Conservation (phyloP, 495 filamentous ascomycete genomes). For the Thermothielavioides terrestris region DNA sequence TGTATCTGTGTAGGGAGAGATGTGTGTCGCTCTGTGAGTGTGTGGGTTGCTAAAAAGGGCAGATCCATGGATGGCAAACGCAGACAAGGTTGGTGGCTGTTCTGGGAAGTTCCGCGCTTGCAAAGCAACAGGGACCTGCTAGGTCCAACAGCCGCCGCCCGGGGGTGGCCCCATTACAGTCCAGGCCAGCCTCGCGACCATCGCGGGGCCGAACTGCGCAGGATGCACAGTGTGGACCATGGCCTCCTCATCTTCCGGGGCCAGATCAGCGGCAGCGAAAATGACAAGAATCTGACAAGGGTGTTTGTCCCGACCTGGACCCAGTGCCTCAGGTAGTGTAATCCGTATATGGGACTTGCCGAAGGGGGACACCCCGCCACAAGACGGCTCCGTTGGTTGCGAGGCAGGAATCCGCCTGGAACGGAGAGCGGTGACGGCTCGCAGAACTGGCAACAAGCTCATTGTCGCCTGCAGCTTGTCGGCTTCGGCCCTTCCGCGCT, state of each 20-base stretch:
- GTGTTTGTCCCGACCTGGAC: too few species aligned
- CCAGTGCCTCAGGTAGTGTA: too few species aligned
- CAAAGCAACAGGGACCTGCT: not conserved
- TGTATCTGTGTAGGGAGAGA: constrained; percentile 13
- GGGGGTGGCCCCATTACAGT: not conserved
- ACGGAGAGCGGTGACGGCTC: constrained; percentile 1
- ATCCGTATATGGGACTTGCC: not conserved
- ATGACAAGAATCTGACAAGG: too few species aligned
- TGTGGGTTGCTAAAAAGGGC: constrained; percentile 6
- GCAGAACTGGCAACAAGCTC: not conserved
- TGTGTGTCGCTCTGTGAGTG: constrained; percentile 9
- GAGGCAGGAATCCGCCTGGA: constrained; percentile 4
- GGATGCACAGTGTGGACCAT: not conserved
- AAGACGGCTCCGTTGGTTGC: not conserved
- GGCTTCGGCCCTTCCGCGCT: not conserved
- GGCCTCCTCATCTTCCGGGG: not conserved
- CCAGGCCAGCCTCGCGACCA: constrained; percentile 10
- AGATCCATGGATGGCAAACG: constrained; percentile 20
- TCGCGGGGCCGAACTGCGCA: not conserved
- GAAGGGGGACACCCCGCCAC: not conserved
- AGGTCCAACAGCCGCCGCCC: not conserved
- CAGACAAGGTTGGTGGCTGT: constrained; percentile 11
- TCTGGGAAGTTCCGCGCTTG: constrained; percentile 11
- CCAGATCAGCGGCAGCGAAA: too few species aligned
- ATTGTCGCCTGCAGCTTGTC: constrained; percentile 16